These are phyloP conservation scores for Closterium sp. DNA, from an alignment of 139 green algal species.

Conservation along the genomic window DNA sequence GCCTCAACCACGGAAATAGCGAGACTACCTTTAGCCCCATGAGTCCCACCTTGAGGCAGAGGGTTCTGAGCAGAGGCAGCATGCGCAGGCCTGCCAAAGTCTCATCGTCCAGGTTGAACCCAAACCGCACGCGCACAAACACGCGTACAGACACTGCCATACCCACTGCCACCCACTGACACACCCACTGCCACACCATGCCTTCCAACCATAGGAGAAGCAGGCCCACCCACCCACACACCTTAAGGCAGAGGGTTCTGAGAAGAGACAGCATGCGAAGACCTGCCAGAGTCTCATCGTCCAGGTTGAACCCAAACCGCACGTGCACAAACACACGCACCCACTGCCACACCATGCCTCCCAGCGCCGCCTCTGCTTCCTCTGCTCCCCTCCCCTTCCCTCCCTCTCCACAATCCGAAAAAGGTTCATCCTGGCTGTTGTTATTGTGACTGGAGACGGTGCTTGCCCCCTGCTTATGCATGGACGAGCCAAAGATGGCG, in stretches of 20 bases:
- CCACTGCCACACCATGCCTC: conserved; percentile 46
- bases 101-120: conserved; percentile 14
- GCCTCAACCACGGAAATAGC: no score
- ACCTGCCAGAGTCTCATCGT: not conserved
- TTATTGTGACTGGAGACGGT: not conserved
- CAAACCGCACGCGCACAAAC: conserved; percentile 30
- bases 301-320: conserved; percentile 30
- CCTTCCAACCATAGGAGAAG: no score
- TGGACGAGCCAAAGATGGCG: conserved; percentile 12
- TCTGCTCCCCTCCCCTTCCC: not conserved
- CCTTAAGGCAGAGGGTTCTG: conserved; percentile 53
- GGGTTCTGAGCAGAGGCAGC: conserved; percentile 33
- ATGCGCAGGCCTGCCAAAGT: conserved; percentile 2
- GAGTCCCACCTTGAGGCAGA: not conserved
- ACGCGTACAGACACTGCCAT: conserved; percentile 46
- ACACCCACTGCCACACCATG: no score
- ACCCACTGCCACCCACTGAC: no score
- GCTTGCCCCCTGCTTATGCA: not conserved
- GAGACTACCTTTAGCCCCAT: no score
- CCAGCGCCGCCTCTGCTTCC: not conserved
- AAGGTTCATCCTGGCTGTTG: not conserved
- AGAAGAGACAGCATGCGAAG: conserved; percentile 36
- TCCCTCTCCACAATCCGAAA: not conserved
- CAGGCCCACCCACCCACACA: not conserved
- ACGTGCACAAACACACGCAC: conserved; percentile 25